Base-by-base conservation (phyloP, 2,329 filamentous ascomycete species). In the Plectosphaerella plurivora region DNA sequence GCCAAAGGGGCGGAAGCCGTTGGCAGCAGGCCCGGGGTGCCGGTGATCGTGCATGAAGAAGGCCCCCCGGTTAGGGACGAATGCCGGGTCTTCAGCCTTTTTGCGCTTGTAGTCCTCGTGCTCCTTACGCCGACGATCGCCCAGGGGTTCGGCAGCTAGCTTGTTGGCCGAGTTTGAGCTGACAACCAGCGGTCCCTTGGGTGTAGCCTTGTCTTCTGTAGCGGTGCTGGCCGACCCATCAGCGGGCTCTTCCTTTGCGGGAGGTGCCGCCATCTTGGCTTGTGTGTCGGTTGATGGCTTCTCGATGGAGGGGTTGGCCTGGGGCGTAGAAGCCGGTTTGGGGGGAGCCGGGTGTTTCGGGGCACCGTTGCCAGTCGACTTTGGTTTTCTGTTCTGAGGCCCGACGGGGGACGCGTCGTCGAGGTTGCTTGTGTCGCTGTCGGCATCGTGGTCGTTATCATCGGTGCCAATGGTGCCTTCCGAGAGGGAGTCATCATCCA, bases 21-120 rank as follows among this genome's bases (percentile, higher is more conserved):
- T 93, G 50, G 86, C 81, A 59, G 85, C 83, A 45, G 86, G 82
- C n/a, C 87, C 87, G 52, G 88, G 83, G 61, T 90, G 86, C 56
- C 91, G 83, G 64, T 94, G 90, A 67, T 97, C 94, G 69, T 97
- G 93, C 83, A 97, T 91, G 74, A 97, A 97, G 76, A 97, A 97
- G 56, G 89, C 87, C 54, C 94, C 94, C 59, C 93, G 81, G 64
- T 95, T 97, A 51, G 94, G 93, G 51, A 97, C 93, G 71, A 96
- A 96, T 11, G 92, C 86, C 36, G 93, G 93, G 68, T 96, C 91
- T 61, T 90, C 86, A 65, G 96, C 91, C 61, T 90, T 83, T 68
- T 89, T 89, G 72, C 88, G 90, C 72, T 87, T 86, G 73, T 96
- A 95, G 65, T 96, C 90, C 58, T 96, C 91, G 63, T 96, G 90